phyloP scores from a whole-genome alignment of 2,329 filamentous ascomycete genomes.

The Zymoseptoria ardabiliae region DNA sequence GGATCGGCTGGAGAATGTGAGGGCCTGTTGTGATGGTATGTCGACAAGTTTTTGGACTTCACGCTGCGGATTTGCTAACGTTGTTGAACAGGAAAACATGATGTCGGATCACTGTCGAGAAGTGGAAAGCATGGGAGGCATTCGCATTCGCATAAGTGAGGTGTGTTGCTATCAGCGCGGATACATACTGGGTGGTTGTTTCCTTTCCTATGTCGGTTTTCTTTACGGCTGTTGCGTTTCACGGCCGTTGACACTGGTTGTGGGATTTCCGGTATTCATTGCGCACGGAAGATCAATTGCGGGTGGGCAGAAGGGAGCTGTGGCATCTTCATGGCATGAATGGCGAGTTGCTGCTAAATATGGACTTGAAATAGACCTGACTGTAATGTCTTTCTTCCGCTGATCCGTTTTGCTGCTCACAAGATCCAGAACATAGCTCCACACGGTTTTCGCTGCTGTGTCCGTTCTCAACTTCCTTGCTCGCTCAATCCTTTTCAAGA shows the following conservation, averaged over 20 bases:
- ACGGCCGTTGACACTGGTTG: background rate
- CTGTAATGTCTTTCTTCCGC: no score
- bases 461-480: no score
- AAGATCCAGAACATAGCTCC: no score
- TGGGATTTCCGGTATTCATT: background rate
- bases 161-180: background rate
- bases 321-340: background rate
- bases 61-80: constrained; percentile 1
- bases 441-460: no score
- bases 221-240: background rate
- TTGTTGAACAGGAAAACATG: constrained; percentile 40
- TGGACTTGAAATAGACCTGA: no score
- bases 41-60: constrained; percentile 12
- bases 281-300: background rate
- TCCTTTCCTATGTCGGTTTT: background rate
- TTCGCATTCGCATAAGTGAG: constrained; percentile 6
- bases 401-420: no score
- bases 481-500: no score
- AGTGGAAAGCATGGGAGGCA: constrained; percentile 11
- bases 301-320: background rate
- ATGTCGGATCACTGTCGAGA: constrained; percentile 40
- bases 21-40: constrained; percentile 95
- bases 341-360: background rate
- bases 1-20: constrained; percentile 84
- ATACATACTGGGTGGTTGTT: background rate